phyloP scores from a whole-genome alignment of 345 rosid genomes.

The Syzygium jambos region DNA sequence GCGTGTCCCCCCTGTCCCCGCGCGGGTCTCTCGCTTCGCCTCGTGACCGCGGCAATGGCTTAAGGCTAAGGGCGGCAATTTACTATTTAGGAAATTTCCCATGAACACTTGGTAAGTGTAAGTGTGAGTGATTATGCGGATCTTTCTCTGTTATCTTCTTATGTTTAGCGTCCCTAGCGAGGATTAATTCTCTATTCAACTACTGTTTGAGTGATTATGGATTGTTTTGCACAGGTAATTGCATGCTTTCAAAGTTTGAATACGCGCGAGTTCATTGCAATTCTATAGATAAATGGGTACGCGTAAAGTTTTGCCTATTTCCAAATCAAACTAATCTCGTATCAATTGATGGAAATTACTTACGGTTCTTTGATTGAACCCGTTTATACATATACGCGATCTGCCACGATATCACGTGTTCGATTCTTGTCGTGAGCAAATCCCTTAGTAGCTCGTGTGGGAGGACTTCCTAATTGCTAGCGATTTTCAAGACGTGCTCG shows the following conservation, averaged over 20 bases:
- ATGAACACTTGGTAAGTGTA: neutral
- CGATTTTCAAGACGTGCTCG: neutral
- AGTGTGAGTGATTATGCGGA: neutral
- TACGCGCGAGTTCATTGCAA: fast-evolving
- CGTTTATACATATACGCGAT: too few relatives aligned
- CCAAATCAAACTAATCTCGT: fast-evolving
- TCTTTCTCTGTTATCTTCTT: neutral
- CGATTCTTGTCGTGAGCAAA: neutral
- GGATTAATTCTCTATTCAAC: neutral
- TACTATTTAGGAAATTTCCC: neutral
- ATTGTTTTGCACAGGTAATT: neutral
- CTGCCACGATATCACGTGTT: fast-evolving
- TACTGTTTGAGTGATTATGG: neutral
- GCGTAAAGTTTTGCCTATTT: fast-evolving
- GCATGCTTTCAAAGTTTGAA: neutral
- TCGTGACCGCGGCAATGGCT: neutral
- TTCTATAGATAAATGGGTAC: neutral
- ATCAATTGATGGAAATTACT: fast-evolving
- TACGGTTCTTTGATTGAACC: too few relatives aligned
- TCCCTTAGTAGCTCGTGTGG: fast-evolving
- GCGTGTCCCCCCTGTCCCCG: neutral
- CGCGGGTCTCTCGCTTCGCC: neutral
- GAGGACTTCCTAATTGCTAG: neutral
- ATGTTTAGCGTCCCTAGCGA: neutral
- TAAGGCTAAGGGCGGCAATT: neutral